A percentile compares a stretch with the other conserved stretches of the same genome.
phyloP scores from a whole-genome alignment of 2,329 filamentous ascomycete genomes.

The Orbilia blumenaviensis region DNA sequence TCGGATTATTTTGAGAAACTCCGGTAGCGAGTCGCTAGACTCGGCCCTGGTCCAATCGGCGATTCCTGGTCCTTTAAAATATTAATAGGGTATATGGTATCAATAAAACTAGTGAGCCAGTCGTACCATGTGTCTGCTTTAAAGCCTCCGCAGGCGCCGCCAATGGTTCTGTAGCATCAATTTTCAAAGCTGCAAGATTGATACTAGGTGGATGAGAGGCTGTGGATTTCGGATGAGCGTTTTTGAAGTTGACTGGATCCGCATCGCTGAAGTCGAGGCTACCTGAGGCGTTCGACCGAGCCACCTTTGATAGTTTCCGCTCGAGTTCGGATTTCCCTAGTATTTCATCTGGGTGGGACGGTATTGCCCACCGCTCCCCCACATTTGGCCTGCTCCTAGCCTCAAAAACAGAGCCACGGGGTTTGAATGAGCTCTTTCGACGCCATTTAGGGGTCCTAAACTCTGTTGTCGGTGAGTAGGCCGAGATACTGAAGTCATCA shows the following conservation, averaged over 20 bases:
- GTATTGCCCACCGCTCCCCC: neutral
- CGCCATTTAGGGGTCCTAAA: neutral
- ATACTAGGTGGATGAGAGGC: neutral
- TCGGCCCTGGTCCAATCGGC: slow-evolving; percentile 85
- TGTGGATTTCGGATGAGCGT: neutral
- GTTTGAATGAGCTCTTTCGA: neutral
- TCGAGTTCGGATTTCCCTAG: slow-evolving; percentile 15
- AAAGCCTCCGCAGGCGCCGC: slow-evolving; percentile 11
- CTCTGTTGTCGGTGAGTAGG: slow-evolving; percentile 10
- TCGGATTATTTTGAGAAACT: slow-evolving; percentile 77
- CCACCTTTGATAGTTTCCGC: slow-evolving; percentile 1
- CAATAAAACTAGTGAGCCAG: neutral
- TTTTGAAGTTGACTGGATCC: slow-evolving; percentile 1
- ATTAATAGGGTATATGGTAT: neutral
- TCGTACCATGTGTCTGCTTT: slow-evolving; percentile 19
- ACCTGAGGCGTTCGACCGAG: slow-evolving; percentile 9
- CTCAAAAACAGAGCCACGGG: neutral
- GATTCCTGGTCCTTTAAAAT: slow-evolving; percentile 56
- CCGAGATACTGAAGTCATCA: slow-evolving; percentile 13
- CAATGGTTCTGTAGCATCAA: neutral
- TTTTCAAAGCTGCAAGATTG: neutral
- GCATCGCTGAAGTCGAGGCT: slow-evolving; percentile 17
- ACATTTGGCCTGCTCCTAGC: neutral
- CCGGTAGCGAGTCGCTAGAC: slow-evolving; percentile 70
- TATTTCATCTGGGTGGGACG: neutral